Conservation (phyloP, 129 eudicot genomes). For the Ambrosia artemisiifolia region DNA sequence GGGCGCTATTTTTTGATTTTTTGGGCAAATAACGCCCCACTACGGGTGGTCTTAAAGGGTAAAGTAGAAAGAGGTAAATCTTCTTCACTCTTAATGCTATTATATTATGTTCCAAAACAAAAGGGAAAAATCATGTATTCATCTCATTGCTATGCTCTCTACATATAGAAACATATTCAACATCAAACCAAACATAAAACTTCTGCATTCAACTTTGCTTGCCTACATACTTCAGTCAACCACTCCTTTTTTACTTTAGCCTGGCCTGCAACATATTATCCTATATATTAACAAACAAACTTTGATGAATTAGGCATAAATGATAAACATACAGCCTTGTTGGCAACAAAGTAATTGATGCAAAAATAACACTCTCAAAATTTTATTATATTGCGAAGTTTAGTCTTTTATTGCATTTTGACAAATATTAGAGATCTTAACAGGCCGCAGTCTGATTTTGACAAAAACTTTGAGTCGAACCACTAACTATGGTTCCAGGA, state of each 20-base stretch:
- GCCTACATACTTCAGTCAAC: slow-evolving; percentile 9
- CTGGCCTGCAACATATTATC: slow-evolving; percentile 21
- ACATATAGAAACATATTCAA: slow-evolving; percentile 21
- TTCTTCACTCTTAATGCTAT: background rate
- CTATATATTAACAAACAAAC: too few species aligned
- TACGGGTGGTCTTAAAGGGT: too few species aligned
- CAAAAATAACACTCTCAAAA: background rate
- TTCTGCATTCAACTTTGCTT: background rate
- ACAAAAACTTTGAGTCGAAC: background rate
- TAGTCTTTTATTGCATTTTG: background rate
- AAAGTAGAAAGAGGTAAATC: too few species aligned
- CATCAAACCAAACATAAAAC: slow-evolving; percentile 29
- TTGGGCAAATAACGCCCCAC: too few species aligned
- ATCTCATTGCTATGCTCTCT: slow-evolving; percentile 16
- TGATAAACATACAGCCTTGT: background rate
- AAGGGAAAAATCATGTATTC: background rate
- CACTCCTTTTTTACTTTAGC: background rate
- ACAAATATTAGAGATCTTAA: background rate
- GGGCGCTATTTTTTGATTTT: too few species aligned
- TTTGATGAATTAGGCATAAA: too few species aligned
- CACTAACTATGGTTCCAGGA: background rate
- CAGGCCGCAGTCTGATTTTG: background rate
- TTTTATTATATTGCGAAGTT: background rate
- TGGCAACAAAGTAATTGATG: background rate
- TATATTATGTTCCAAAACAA: background rate